phyloP scores from a whole-genome alignment of 1,139 yeast genomes.

The Suhomyces atakaporum region DNA sequence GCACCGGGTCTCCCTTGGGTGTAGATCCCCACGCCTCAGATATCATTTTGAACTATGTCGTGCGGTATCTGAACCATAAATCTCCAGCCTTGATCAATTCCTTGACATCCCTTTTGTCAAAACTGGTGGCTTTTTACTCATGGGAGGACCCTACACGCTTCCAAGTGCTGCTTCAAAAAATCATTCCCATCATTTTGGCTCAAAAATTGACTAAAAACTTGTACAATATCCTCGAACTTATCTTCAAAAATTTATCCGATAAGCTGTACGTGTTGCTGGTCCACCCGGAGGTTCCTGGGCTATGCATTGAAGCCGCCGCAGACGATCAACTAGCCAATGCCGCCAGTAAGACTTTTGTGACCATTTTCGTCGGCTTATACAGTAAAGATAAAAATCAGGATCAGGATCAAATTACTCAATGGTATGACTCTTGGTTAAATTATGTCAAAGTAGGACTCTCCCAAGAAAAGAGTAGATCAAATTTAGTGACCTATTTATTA shows the following conservation, averaged over 20 bases:
- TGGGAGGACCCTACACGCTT: constrained; percentile 8
- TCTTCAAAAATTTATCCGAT: constrained; percentile 44
- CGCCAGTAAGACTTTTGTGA: constrained; percentile 60
- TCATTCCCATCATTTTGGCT: constrained; percentile 1
- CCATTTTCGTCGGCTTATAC: constrained; percentile 39
- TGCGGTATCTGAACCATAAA: constrained; percentile 71
- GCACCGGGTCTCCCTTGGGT: constrained; percentile 4
- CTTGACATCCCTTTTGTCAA: constrained; percentile 56
- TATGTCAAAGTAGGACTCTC: constrained; percentile 37
- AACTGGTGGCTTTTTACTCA: constrained; percentile 46
- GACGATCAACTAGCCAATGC: constrained; percentile 67
- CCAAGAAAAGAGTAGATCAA: constrained; percentile 35
- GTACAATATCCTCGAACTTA: constrained; percentile 58
- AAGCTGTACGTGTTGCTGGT: constrained; percentile 40
- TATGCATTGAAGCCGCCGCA: constrained; percentile 51
- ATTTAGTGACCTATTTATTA: constrained; percentile 60
- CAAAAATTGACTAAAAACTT: constrained; percentile 54
- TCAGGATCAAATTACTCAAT: no score
- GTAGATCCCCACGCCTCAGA: constrained; percentile 7
- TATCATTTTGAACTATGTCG: constrained; percentile 49
- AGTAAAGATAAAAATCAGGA: constrained; percentile 18
- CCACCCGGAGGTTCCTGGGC: constrained; percentile 46
- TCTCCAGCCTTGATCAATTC: constrained; percentile 74
- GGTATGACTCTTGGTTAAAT: constrained; percentile 58
- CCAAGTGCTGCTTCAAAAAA: constrained; percentile 1